A percentile compares a stretch with the other conserved stretches of the same genome.
Evolutionary conservation across 2,329 filamentous ascomycete genomes (phyloP).

Genomic region (Mycogone perniciosa): DNA sequence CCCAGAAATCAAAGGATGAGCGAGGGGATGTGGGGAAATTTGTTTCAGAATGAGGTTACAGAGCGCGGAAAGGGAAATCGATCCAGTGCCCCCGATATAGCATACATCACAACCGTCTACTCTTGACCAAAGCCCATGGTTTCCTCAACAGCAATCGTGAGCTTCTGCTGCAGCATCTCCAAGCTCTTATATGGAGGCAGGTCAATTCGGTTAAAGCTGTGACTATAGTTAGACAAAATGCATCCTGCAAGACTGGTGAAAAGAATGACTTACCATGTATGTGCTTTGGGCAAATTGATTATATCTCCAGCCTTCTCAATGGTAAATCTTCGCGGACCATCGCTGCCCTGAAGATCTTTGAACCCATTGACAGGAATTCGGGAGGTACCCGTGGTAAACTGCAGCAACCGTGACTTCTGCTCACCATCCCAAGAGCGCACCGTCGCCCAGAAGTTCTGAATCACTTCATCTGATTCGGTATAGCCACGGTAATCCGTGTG

Average conservation of each 20-base stretch:
- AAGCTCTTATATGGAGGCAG: conserved; percentile 86
- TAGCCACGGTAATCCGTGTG: conserved; percentile 98
- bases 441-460: conserved; percentile 98
- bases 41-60: background rate
- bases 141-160: conserved; percentile 96
- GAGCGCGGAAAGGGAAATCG: conserved; percentile 6
- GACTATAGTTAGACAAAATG: conserved; percentile 11
- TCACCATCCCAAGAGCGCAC: conserved; percentile 96
- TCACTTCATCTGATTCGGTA: conserved; percentile 94
- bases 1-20: conserved; percentile 22
- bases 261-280: conserved; percentile 73
- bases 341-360: conserved; percentile 96
- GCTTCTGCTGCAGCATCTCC: conserved; percentile 78
- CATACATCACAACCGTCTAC: conserved; percentile 40
- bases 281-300: conserved; percentile 86
- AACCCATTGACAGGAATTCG: conserved; percentile 98
- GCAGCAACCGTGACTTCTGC: conserved; percentile 90
- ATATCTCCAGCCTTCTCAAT: conserved; percentile 96
- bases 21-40: conserved; percentile 7
- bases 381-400: conserved; percentile 96
- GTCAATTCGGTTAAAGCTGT: conserved; percentile 93
- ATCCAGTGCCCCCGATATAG: background rate
- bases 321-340: conserved; percentile 90
- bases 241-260: background rate
- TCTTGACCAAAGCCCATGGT: conserved; percentile 99